Percentiles rank a stretch among this genome's conserved stretches.
phyloP scores from a whole-genome alignment of 345 rosid species.

The Eucalyptus coolabah region DNA sequence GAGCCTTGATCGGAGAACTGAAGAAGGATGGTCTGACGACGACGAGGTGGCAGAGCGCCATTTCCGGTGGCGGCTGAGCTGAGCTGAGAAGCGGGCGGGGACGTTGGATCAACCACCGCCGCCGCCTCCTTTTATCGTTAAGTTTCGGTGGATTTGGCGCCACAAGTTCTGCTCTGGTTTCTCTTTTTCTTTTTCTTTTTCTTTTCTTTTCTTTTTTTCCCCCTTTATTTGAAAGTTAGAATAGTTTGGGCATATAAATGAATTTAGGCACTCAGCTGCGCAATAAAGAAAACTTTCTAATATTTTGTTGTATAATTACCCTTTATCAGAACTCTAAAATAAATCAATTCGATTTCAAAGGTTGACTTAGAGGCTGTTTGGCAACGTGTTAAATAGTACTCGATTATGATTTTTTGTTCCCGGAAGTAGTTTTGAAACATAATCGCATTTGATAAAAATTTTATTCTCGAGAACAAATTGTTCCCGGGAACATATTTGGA shows the following conservation, averaged over 20 bases:
- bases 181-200: background rate
- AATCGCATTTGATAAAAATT: too few species aligned
- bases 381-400: too few species aligned
- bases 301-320: background rate
- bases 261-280: background rate
- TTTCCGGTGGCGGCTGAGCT: background rate
- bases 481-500: fast-evolving
- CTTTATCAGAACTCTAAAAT: background rate
- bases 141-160: background rate
- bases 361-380: too few species aligned
- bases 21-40: background rate
- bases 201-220: background rate
- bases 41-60: background rate
- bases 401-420: too few species aligned
- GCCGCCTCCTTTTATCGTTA: background rate
- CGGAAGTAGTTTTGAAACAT: fast-evolving
- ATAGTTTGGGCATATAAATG: background rate
- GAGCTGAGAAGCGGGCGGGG: background rate
- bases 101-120: background rate
- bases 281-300: too few species aligned
- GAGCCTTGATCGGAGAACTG: background rate
- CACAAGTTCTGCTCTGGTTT: background rate
- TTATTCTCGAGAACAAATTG: fast-evolving
- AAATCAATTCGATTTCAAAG: fast-evolving
- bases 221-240: background rate